These are phyloP conservation scores for Fusarium burgessii DNA, from an alignment of 2,329 filamentous ascomycete species.

Conservation along the genomic window DNA sequence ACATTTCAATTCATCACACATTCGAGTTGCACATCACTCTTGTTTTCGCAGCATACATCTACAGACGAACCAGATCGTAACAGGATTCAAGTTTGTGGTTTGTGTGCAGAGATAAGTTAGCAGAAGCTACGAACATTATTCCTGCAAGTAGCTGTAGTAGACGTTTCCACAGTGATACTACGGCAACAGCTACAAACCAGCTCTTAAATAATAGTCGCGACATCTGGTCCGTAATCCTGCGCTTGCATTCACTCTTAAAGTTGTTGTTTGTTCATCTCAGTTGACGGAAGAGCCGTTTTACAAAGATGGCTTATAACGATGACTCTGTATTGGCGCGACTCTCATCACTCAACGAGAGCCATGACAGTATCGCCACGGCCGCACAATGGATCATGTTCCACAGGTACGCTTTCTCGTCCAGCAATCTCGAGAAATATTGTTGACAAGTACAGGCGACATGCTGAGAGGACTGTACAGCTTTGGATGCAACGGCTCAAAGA, in stretches of 20 bases:
- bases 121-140: constrained; percentile 37
- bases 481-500: constrained; percentile 94
- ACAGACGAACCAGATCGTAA: constrained; percentile 16
- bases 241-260: not conserved
- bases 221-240: constrained; percentile 14
- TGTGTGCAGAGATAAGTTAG: constrained; percentile 23
- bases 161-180: constrained; percentile 45
- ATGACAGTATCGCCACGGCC: constrained; percentile 95
- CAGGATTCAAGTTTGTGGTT: constrained; percentile 14
- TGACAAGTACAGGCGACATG: constrained; percentile 76
- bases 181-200: constrained; percentile 41
- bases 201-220: constrained; percentile 39
- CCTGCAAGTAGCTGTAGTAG: constrained; percentile 49
- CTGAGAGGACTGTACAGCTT: constrained; percentile 89
- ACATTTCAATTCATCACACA: constrained; percentile 38
- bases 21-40: constrained; percentile 34
- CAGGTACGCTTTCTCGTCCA: constrained; percentile 67
- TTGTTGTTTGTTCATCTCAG: constrained; percentile 1
- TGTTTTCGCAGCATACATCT: constrained; percentile 26
- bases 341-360: constrained; percentile 94
- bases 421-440: not conserved
- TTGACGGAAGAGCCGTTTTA: not conserved
- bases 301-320: constrained; percentile 89
- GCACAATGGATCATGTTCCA: constrained; percentile 99
- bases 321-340: constrained; percentile 96